Conservation (phyloP, 257 asterid genomes). For the Salvia hispanica region DNA sequence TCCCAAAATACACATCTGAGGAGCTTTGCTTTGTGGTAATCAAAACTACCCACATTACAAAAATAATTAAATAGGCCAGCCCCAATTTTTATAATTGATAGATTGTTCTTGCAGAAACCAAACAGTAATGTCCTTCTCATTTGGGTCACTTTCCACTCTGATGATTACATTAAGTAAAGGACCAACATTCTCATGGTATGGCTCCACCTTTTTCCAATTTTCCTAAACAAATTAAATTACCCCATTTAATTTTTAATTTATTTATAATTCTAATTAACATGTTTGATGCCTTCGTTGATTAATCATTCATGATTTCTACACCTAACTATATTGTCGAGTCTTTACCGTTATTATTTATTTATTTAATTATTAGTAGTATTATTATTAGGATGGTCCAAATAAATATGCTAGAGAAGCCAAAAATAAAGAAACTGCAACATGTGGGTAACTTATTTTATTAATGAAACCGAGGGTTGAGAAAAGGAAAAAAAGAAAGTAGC, state of each 20-base stretch:
- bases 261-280: neutral
- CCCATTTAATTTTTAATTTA: neutral
- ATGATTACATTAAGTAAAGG: slow-evolving; percentile 56
- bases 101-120: slow-evolving; percentile 33
- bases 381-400: slow-evolving; percentile 18
- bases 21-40: slow-evolving; percentile 24
- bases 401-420: slow-evolving; percentile 12
- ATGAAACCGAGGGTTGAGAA: slow-evolving; percentile 24
- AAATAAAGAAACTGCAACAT: slow-evolving; percentile 20
- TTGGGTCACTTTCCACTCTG: slow-evolving; percentile 74
- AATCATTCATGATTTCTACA: neutral
- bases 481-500: neutral
- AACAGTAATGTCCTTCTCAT: slow-evolving; percentile 69
- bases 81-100: slow-evolving; percentile 22
- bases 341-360: neutral
- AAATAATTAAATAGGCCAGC: slow-evolving; percentile 23
- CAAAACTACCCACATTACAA: slow-evolving; percentile 3
- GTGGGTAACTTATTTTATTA: neutral
- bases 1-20: slow-evolving; percentile 5
- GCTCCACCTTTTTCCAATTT: slow-evolving; percentile 53
- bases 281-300: neutral
- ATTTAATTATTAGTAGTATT: too few species aligned
- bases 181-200: slow-evolving; percentile 96
- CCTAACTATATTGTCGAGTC: neutral
- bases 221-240: neutral